Evolutionary conservation across 2,329 filamentous ascomycete genomes (phyloP).

Genomic region (Fusarium coffeatum): DNA sequence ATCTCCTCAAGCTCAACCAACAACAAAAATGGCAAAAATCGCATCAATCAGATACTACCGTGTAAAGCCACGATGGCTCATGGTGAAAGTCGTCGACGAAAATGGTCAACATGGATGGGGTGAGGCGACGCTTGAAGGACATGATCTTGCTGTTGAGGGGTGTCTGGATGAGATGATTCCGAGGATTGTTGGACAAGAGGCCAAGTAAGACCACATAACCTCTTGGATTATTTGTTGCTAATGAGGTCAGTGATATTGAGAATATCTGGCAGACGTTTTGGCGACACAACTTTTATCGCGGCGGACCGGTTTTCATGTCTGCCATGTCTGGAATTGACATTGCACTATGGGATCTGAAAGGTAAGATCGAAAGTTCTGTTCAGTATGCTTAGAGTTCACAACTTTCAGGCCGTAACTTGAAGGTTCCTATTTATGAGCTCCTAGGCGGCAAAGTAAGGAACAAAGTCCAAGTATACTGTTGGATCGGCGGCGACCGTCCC

Average conservation of each 20-base stretch:
- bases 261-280: constrained; percentile 82
- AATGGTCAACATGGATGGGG: constrained; percentile 76
- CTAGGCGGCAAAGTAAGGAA: constrained; percentile 79
- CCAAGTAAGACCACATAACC: constrained; percentile 63
- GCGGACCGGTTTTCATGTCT: constrained; percentile 83
- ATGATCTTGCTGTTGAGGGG: constrained; percentile 79
- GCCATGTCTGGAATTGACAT: constrained; percentile 83
- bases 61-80: constrained; percentile 79
- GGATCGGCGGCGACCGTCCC: constrained; percentile 82
- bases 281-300: constrained; percentile 79
- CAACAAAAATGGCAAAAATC: constrained; percentile 48
- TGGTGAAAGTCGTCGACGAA: constrained; percentile 80
- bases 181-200: constrained; percentile 73
- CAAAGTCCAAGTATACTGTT: constrained; percentile 78
- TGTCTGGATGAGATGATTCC: constrained; percentile 74
- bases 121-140: constrained; percentile 79
- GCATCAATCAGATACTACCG: constrained; percentile 75
- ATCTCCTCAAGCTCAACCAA: rapidly evolving
- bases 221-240: rapidly evolving
- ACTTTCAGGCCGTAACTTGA: constrained; percentile 56
- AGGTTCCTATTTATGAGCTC: constrained; percentile 77
- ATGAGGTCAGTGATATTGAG: constrained; percentile 72
- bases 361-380: constrained; percentile 28
- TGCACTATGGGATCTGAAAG: constrained; percentile 82
- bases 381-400: neutral